These are phyloP conservation scores for Lasiodiplodia sp. DNA, from an alignment of 2,329 filamentous ascomycete genomes.

Conservation along the genomic window DNA sequence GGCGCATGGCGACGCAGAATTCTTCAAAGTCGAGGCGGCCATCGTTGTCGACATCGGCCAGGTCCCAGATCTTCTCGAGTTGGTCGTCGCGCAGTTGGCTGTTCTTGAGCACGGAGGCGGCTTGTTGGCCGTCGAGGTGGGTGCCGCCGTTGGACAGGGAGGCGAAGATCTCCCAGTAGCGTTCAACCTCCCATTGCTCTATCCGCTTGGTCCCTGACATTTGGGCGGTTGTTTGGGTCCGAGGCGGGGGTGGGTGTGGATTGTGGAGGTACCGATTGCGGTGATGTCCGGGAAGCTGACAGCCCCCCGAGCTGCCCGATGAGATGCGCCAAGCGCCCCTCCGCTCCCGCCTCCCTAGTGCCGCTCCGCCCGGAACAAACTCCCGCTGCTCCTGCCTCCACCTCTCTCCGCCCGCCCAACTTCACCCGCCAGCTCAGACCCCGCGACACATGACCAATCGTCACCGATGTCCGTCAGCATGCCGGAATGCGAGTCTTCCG, in stretches of 20 bases:
- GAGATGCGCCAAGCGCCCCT: conserved; percentile 18
- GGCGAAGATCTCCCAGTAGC: conserved; percentile 82
- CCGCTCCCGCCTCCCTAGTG: background rate
- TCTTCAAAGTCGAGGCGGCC: conserved; percentile 98
- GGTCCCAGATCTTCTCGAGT: conserved; percentile 96
- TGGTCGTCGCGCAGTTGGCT: conserved; percentile 77
- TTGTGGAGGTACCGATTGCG: conserved; percentile 13
- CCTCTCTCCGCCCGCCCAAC: background rate
- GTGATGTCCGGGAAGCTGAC: conserved; percentile 2
- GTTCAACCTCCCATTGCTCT: conserved; percentile 76
- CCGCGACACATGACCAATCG: background rate
- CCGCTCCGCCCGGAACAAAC: conserved; percentile 5
- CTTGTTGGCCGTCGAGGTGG: conserved; percentile 73
- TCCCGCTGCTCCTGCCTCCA: background rate
- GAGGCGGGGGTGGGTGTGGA: background rate
- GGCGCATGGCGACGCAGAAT: conserved; percentile 97
- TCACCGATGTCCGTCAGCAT: background rate
- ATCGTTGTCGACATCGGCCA: conserved; percentile 96
- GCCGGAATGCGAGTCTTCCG: background rate
- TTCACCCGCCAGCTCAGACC: background rate
- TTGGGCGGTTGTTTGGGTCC: conserved; percentile 2
- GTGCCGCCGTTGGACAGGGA: conserved; percentile 70
- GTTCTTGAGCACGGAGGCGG: conserved; percentile 76
- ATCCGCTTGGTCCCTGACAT: conserved; percentile 61
- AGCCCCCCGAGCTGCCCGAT: conserved; percentile 16